These are phyloP conservation scores for Pseudohalonectria lignicola DNA, from an alignment of 2,329 filamentous ascomycete genomes.

Conservation along the genomic window DNA sequence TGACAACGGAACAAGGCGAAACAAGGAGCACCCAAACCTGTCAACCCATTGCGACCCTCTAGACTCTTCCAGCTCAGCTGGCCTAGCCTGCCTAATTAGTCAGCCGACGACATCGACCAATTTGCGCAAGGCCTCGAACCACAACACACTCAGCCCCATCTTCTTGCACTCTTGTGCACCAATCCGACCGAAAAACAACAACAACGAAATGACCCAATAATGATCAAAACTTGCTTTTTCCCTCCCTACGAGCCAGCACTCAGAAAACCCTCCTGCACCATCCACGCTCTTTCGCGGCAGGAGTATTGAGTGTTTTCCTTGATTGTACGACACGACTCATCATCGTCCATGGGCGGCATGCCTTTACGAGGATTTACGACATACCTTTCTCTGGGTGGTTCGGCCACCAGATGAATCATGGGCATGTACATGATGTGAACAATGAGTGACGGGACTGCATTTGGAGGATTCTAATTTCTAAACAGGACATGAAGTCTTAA, in stretches of 20 bases:
- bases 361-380: background rate
- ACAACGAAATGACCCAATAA: background rate
- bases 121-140: too few species aligned
- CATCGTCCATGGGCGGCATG: background rate
- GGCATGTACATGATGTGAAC: conserved; percentile 1
- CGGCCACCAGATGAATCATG: background rate
- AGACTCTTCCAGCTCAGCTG: too few species aligned
- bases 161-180: too few species aligned
- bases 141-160: too few species aligned
- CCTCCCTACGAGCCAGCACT: background rate
- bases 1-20: too few species aligned
- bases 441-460: background rate
- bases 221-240: background rate
- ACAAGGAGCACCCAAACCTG: too few species aligned
- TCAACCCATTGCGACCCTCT: too few species aligned
- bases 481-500: background rate
- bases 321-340: background rate
- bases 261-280: background rate
- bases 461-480: conserved; percentile 1
- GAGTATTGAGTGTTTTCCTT: too few species aligned
- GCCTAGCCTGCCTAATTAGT: too few species aligned
- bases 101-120: too few species aligned
- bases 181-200: too few species aligned
- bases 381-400: background rate
- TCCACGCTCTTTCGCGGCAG: too few species aligned